These are phyloP conservation scores for Cochliopodium minus DNA, from an alignment of 208 protist genomes.

Conservation along the genomic window DNA sequence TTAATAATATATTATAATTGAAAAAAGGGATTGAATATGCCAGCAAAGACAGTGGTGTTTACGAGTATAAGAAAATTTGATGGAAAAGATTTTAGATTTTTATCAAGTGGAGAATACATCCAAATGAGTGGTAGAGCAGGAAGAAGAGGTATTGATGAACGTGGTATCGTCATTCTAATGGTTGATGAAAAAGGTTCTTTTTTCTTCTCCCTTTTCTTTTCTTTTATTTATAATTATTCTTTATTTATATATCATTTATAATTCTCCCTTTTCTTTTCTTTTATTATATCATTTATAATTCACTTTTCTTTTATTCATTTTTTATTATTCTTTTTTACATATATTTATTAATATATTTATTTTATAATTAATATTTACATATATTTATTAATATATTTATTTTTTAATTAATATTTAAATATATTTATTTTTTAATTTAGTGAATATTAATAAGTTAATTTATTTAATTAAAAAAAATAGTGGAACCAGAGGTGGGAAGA, in stretches of 20 bases:
- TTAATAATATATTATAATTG: too few species aligned
- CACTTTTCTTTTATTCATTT: too few species aligned
- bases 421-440: slow-evolving; percentile 1
- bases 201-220: too few species aligned
- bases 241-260: too few species aligned
- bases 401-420: slow-evolving; percentile 9
- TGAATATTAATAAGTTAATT: neutral
- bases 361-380: too few species aligned
- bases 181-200: slow-evolving; percentile 67
- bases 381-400: slow-evolving; percentile 10
- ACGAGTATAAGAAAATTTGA: slow-evolving; percentile 95
- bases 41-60: slow-evolving; percentile 95
- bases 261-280: too few species aligned
- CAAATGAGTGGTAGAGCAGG: slow-evolving; percentile 99
- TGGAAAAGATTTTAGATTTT: slow-evolving; percentile 74
- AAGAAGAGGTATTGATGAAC: slow-evolving; percentile 90
- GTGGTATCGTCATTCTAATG: slow-evolving; percentile 94
- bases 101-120: slow-evolving; percentile 94
- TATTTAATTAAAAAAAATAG: slow-evolving; percentile 31
- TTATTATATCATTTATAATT: slow-evolving; percentile 7
- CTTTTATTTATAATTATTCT: too few species aligned
- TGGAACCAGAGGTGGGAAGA: slow-evolving; percentile 78
- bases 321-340: too few species aligned
- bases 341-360: too few species aligned
- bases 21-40: slow-evolving; percentile 99